A percentile compares a stretch with the other conserved stretches of the same genome.
Conservation (phyloP, 129 eudicot species). For the Escallonia herrerae region DNA sequence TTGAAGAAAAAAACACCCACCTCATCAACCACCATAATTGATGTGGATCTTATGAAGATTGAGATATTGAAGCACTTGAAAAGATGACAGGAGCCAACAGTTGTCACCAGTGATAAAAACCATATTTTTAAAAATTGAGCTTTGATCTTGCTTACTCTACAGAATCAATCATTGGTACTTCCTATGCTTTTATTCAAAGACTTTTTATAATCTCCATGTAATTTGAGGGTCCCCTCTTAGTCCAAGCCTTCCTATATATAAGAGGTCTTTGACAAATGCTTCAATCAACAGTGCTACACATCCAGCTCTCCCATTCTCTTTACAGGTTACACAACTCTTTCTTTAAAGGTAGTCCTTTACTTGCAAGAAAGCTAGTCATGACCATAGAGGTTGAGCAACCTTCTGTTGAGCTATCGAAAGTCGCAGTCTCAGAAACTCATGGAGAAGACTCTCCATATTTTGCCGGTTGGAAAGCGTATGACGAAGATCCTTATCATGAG, state of each 20-base stretch:
- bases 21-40: conserved; percentile 61
- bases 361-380: conserved; percentile 30
- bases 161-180: conserved; percentile 44
- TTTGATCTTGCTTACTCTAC: conserved; percentile 61
- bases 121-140: conserved; percentile 27
- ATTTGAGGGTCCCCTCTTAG: conserved; percentile 19
- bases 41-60: conserved; percentile 50
- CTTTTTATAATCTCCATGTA: conserved; percentile 12
- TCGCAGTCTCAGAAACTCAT: conserved; percentile 85
- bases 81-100: conserved; percentile 62
- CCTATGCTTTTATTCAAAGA: background rate
- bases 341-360: conserved; percentile 2
- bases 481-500: conserved; percentile 84
- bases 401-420: conserved; percentile 48
- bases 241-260: conserved; percentile 31
- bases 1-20: conserved; percentile 11
- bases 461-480: conserved; percentile 99
- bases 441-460: conserved; percentile 98
- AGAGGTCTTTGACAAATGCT: conserved; percentile 14
- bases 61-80: conserved; percentile 18
- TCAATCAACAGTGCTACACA: conserved; percentile 18
- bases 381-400: conserved; percentile 60
- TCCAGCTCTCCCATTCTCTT: conserved; percentile 6
- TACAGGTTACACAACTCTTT: background rate
- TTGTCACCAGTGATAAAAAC: conserved; percentile 57